Conservation (phyloP, 495 filamentous ascomycete genomes). For the Venustampulla echinocandica region DNA sequence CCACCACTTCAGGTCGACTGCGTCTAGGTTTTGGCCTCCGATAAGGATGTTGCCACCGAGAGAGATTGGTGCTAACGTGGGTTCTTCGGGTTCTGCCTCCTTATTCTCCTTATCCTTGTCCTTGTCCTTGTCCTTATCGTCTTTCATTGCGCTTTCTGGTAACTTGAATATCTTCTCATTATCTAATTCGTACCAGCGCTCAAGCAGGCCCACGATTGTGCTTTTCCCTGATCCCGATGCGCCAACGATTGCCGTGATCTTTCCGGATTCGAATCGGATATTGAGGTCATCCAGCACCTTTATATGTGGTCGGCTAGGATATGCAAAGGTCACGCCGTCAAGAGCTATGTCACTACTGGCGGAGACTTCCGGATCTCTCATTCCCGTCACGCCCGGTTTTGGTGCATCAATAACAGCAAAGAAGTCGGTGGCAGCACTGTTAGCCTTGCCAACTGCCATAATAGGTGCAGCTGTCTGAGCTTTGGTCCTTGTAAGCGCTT, state of each 20-base stretch:
- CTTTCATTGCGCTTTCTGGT: conserved; percentile 20
- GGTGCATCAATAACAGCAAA: conserved; percentile 50
- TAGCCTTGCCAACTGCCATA: conserved; percentile 40
- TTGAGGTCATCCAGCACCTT: conserved; percentile 49
- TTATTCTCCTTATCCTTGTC: conserved; percentile 10
- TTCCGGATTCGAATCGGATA: conserved; percentile 58
- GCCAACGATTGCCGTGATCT: conserved; percentile 82
- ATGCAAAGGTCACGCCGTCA: conserved; percentile 53
- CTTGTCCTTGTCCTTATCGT: conserved; percentile 12
- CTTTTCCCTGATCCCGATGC: conserved; percentile 83
- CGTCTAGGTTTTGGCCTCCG: conserved; percentile 44
- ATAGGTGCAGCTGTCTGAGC: conserved; percentile 40
- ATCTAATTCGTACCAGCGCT: conserved; percentile 79
- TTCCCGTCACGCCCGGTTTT: conserved; percentile 33
- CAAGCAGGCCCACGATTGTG: conserved; percentile 82
- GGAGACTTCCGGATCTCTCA: conserved; percentile 35
- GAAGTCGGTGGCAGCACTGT: conserved; percentile 44
- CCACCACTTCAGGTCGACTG: conserved; percentile 53
- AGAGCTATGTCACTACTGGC: conserved; percentile 50
- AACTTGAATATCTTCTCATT: conserved; percentile 17
- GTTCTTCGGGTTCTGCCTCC: neutral
- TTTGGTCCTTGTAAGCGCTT: neutral
- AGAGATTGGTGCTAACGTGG: conserved; percentile 1
- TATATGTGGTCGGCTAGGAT: conserved; percentile 59
- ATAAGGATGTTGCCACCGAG: conserved; percentile 36